A percentile compares a stretch with the other conserved stretches of the same genome.
Conservation (phyloP, 768 basidiomycete species). For the Mycena venus region DNA sequence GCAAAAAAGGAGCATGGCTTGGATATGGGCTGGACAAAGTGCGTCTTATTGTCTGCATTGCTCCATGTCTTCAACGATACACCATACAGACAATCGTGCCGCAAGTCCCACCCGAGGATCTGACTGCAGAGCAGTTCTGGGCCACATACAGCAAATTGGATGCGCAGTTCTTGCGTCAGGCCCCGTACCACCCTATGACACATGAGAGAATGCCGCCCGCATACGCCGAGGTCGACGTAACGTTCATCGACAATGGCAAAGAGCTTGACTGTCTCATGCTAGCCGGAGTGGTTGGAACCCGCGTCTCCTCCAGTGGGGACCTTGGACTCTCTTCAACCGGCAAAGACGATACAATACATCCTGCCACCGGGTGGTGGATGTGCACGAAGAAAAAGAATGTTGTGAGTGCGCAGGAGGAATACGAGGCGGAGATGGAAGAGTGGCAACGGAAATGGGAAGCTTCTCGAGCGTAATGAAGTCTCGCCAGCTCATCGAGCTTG, state of each 20-base stretch:
- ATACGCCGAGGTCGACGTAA: slow-evolving; percentile 44
- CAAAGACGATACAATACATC: slow-evolving; percentile 8
- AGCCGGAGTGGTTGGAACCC: slow-evolving; percentile 41
- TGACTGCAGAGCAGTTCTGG: slow-evolving; percentile 15
- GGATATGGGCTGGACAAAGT: not conserved
- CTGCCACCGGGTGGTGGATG: slow-evolving; percentile 24
- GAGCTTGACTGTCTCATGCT: slow-evolving; percentile 42
- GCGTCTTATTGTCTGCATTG: not conserved
- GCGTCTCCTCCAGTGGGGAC: slow-evolving; percentile 7
- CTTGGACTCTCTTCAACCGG: slow-evolving; percentile 4
- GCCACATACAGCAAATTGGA: not conserved
- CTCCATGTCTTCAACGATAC: not conserved
- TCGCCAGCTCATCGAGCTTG: too few relatives aligned
- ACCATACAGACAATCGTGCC: not conserved
- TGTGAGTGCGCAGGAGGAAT: too few relatives aligned
- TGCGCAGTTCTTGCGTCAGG: not conserved
- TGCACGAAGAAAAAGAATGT: slow-evolving; percentile 1
- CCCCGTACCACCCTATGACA: not conserved
- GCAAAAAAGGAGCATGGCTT: not conserved
- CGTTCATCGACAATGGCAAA: slow-evolving; percentile 42
- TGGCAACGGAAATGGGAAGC: too few relatives aligned
- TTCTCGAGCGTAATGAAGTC: too few relatives aligned
- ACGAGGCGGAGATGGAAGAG: too few relatives aligned
- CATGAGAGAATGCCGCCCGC: slow-evolving; percentile 40
- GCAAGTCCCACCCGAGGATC: not conserved